These are phyloP conservation scores for Hyphopichia fennica DNA, from an alignment of 1,139 yeast genomes.

Conservation along the genomic window DNA sequence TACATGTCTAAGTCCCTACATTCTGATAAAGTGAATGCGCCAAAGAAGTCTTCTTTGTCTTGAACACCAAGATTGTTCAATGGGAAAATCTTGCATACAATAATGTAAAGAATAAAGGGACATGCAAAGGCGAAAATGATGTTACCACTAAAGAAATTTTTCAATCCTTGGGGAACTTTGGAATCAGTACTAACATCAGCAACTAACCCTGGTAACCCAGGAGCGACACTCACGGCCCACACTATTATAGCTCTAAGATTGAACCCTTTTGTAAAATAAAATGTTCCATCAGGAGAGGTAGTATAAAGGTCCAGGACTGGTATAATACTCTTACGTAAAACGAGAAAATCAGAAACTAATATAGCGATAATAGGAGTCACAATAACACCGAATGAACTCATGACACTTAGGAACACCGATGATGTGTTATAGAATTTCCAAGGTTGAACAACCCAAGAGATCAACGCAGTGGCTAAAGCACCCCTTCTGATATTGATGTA, in stretches of 20 bases:
- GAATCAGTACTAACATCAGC: slow-evolving; percentile 3
- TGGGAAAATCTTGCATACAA: slow-evolving; percentile 35
- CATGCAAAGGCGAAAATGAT: slow-evolving; percentile 39
- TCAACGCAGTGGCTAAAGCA: slow-evolving; percentile 15
- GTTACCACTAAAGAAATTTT: slow-evolving; percentile 16
- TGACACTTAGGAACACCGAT: slow-evolving; percentile 14
- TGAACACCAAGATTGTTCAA: slow-evolving; percentile 26
- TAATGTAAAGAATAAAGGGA: slow-evolving; percentile 36
- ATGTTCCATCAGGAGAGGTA: slow-evolving; percentile 10
- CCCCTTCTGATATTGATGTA: slow-evolving; percentile 31
- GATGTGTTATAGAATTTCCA: slow-evolving; percentile 19
- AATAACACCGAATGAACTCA: slow-evolving; percentile 12
- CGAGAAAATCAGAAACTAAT: slow-evolving; percentile 13
- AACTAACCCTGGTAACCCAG: slow-evolving; percentile 16
- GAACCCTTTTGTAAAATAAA: slow-evolving; percentile 28
- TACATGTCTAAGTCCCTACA: slow-evolving; percentile 3
- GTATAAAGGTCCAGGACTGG: slow-evolving; percentile 15
- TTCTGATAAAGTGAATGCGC: slow-evolving; percentile 30
- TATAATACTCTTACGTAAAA: slow-evolving; percentile 11
- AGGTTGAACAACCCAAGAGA: slow-evolving; percentile 21
- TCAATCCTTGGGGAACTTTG: slow-evolving; percentile 8
- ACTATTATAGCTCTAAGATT: slow-evolving; percentile 31
- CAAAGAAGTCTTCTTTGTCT: slow-evolving; percentile 38
- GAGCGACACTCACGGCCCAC: slow-evolving; percentile 21
- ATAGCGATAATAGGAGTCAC: slow-evolving; percentile 18